Evolutionary conservation across 2,329 filamentous ascomycete species (phyloP), one percentile per base, ranked within the genome.

Genomic region (Monilinia fructigena): DNA sequence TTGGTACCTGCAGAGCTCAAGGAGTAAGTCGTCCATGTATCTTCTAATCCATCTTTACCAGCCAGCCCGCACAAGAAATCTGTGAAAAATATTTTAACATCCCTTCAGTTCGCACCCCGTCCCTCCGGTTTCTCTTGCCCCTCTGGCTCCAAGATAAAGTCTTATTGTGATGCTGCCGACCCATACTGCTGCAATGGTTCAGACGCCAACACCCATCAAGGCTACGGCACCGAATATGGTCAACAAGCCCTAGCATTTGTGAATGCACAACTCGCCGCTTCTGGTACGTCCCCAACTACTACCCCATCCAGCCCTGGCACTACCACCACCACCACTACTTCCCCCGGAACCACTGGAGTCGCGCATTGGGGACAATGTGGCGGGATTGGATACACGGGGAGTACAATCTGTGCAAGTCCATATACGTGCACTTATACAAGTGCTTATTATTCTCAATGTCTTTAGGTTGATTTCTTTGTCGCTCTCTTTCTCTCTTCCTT

Each of bases 151-250:
- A 85, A 83, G 74, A 83, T 87, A 72, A 78, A 85, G 74, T 85
- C 82, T 28, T 88, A 87, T 78, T 88, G 85, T 74, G 85, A 88
- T 73, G 76, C 81, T 16, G 74, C 82, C 0, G 85, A 88, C 68
- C 85, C 85, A 0, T 88, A 87, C 76, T 88, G 85, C 80, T 87
- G 84, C 77, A 86, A 80, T 35, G 85, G 85, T 47, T 85, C 76
- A 71, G 78, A 86, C 67, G 77, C 78, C 4, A 79, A 80, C 64
- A 80, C 81, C 1, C 85, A 88, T 74, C 83, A 87, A 74, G 81
- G 82, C 1, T 88, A 88, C 69, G 84, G 83, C 2, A 77, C 74
- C 65, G 81, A 82, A 68, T 88, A 87, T 70, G 86, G 85, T 2
- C 76, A 79, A 45, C 79, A 82, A 55, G 85, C 85, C n/a, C 74